Percentiles rank a stretch among this genome's conserved stretches.
These are phyloP conservation scores for Excoecaria cochinchinensis DNA, from an alignment of 345 rosid species.

Conservation along the genomic window DNA sequence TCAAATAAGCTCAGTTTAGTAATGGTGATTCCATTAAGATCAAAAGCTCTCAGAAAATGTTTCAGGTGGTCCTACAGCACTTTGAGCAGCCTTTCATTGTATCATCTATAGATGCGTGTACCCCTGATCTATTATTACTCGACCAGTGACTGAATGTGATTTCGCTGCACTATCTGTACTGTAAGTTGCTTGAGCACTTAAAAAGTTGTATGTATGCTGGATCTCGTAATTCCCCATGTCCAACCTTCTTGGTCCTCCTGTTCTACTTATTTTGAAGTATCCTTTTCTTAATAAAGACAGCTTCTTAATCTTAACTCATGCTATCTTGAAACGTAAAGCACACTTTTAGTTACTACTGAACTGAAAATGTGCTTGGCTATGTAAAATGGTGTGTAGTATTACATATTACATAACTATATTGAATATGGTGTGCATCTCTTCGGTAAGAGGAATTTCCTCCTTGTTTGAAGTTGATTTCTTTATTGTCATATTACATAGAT, in stretches of 20 bases:
- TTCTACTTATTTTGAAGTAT: neutral
- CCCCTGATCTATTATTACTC: neutral
- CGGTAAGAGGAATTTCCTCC: too few species aligned
- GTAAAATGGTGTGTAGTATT: too few species aligned
- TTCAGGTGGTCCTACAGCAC: neutral
- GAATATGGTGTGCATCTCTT: too few species aligned
- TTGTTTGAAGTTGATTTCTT: too few species aligned
- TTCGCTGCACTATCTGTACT: neutral
- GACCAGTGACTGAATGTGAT: neutral
- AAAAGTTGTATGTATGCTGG: neutral
- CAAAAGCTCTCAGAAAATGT: neutral
- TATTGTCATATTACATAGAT: too few species aligned
- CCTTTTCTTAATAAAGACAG: neutral
- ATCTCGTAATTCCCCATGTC: neutral
- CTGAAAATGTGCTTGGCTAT: too few species aligned
- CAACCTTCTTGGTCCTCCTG: neutral
- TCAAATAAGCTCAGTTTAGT: slow-evolving; percentile 22
- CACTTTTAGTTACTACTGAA: too few species aligned
- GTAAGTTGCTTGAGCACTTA: slow-evolving; percentile 1
- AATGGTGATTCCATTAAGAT: slow-evolving; percentile 5
- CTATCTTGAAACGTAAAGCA: too few species aligned
- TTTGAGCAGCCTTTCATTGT: neutral
- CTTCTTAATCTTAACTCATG: neutral
- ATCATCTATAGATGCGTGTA: neutral
- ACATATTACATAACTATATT: too few species aligned